Percentiles rank a stretch among this genome's conserved stretches.
phyloP scores from a whole-genome alignment of 2,329 filamentous ascomycete species.

The Rhinocladiella mackenziei region DNA sequence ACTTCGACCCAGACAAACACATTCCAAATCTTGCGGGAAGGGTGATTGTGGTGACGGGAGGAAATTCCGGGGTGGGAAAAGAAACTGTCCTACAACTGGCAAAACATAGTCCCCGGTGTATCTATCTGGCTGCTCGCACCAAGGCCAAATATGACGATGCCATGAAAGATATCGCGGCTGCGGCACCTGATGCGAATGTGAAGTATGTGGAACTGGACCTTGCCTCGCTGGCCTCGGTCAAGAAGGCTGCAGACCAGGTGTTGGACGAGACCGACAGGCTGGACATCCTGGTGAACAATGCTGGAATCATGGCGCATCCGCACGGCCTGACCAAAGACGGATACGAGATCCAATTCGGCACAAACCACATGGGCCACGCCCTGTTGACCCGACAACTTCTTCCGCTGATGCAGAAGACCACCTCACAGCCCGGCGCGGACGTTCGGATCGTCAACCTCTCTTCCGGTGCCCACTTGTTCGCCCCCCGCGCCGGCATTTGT shows the following conservation, averaged over 20 bases:
- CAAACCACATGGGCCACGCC: conserved; percentile 50
- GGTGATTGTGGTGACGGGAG: conserved; percentile 49
- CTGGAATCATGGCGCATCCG: conserved; percentile 44
- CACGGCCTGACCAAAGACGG: conserved; percentile 42
- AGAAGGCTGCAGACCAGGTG: conserved; percentile 39
- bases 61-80: conserved; percentile 48
- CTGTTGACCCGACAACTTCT: conserved; percentile 42
- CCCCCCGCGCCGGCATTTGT: conserved; percentile 21
- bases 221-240: conserved; percentile 30
- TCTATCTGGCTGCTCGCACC: conserved; percentile 39
- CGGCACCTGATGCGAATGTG: conserved; percentile 28
- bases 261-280: conserved; percentile 34
- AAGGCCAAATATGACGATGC: conserved; percentile 35
- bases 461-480: conserved; percentile 31
- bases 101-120: conserved; percentile 39
- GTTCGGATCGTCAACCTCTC: conserved; percentile 45
- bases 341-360: conserved; percentile 50
- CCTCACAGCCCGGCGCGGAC: conserved; percentile 27
- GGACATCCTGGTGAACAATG: conserved; percentile 48
- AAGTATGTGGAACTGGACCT: conserved; percentile 39
- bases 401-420: conserved; percentile 33
- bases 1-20: conserved; percentile 8
- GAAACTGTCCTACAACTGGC: conserved; percentile 41
- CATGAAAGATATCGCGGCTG: conserved; percentile 37
- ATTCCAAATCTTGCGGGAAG: conserved; percentile 41